Base-by-base conservation (phyloP, 257 asterid species). In the Lithospermum erythrorhizon region DNA sequence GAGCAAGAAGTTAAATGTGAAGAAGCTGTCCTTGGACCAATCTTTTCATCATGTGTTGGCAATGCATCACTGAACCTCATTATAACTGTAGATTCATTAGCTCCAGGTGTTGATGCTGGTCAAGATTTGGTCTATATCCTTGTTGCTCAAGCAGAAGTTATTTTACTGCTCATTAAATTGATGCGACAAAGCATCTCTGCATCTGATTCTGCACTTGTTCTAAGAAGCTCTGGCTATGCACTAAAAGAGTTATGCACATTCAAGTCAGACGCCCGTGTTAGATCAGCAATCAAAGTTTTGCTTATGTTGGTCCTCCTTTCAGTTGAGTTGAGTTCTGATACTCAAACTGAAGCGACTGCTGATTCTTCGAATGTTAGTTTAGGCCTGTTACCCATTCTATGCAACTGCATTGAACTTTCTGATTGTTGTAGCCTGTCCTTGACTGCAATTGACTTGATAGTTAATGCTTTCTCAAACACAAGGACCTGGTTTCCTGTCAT, bases 401-500 rank as follows among this genome's bases (percentile, higher is more conserved):
- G 99, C 74, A 73, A 68, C 75, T 84, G 81, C 69, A 69, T 78
- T 63, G 79, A 81, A 61, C 74, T 71, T 37, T 57, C 82, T 25
- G 95, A 80, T 65, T 83, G 73, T 70, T 78, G 74, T 74, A 73
- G 74, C 68, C 69, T 89, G 60, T 78, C 96, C 54, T 75, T 93
- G 75, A 69, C 94, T 68, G 76, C 83, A 60, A 77, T 83, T 61
- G 84, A 84, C 63, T 70, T 77, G 60, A 79, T 93, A 70, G 49
- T 89, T 72, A 84, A 82, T 80, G 73, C 83, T 54, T 89, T 81
- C 68, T 82, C 84, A 19, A 67, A 87, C 29, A 76, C 89, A 59
- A 72, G 76, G 35, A 77, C 94, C 48, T 89, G 99, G 99, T 75
- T 81, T 69, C 95, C 96, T 37, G 58, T 93, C 61, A 65, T 93